Percentiles rank a stretch among this genome's conserved stretches.
Evolutionary conservation across 164 flowering plant genomes (phyloP).

Genomic region (Sedum album): DNA sequence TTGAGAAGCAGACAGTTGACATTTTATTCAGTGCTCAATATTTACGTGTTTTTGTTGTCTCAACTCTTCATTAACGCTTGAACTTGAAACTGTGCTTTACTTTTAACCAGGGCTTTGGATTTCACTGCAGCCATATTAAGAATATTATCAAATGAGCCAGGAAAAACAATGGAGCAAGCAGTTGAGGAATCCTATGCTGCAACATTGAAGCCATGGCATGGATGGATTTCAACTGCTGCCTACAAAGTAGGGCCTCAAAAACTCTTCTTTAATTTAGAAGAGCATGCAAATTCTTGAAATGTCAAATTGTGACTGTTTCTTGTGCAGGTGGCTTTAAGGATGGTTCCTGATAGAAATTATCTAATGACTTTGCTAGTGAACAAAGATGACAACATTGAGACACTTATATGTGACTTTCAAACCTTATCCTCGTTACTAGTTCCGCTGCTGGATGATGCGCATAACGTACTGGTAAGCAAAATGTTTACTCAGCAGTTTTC

Average conservation of each 20-base stretch:
- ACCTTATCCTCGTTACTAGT: slow-evolving; percentile 36
- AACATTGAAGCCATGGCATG: slow-evolving; percentile 88
- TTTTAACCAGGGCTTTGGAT: slow-evolving; percentile 49
- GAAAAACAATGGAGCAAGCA: slow-evolving; percentile 37
- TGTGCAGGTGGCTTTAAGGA: slow-evolving; percentile 61
- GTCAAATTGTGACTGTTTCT: neutral
- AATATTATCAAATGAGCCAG: slow-evolving; percentile 38
- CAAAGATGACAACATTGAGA: slow-evolving; percentile 35
- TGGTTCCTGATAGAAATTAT: slow-evolving; percentile 57
- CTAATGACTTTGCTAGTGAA: slow-evolving; percentile 39
- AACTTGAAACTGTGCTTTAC: neutral
- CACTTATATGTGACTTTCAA: slow-evolving; percentile 43
- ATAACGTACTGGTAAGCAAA: slow-evolving; percentile 34
- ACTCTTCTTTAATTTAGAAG: neutral
- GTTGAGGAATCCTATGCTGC: slow-evolving; percentile 60
- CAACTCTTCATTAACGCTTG: neutral
- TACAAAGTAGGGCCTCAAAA: slow-evolving; percentile 33
- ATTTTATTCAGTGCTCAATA: no score
- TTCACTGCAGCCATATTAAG: slow-evolving; percentile 48
- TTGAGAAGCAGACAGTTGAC: no score
- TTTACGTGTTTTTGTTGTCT: no score
- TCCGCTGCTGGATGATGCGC: slow-evolving; percentile 49
- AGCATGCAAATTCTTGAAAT: neutral
- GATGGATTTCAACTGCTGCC: slow-evolving; percentile 89
- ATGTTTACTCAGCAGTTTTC: no score